Conservation (phyloP, 352 stramenopile species). For the Poterioochromonas sp. region DNA sequence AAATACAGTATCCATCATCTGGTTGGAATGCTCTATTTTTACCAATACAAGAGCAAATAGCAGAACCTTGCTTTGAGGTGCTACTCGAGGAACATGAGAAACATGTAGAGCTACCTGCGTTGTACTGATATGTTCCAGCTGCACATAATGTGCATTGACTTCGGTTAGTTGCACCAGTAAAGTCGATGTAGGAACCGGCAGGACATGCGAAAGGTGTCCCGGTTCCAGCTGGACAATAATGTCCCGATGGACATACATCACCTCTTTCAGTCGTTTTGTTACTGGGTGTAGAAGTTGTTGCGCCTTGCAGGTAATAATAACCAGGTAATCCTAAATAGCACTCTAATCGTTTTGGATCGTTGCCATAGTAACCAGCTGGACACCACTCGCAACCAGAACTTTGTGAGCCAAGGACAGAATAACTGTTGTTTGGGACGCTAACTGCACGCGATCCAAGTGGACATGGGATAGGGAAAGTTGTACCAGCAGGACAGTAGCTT, state of each 20-base stretch:
- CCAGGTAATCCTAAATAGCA: conserved; percentile 62
- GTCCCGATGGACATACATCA: conserved; percentile 64
- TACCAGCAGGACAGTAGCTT: conserved; percentile 58
- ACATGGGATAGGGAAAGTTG: conserved; percentile 56
- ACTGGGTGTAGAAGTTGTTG: conserved; percentile 53
- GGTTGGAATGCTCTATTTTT: conserved; percentile 77
- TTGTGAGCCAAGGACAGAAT: conserved; percentile 51
- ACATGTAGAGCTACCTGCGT: conserved; percentile 56
- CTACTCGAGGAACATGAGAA: conserved; percentile 68
- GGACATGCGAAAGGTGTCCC: conserved; percentile 57
- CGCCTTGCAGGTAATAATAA: conserved; percentile 68
- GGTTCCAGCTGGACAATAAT: conserved; percentile 60
- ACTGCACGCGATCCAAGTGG: conserved; percentile 61
- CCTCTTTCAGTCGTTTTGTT: conserved; percentile 58
- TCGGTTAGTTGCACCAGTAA: conserved; percentile 47
- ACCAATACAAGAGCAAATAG: conserved; percentile 65
- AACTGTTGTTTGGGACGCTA: conserved; percentile 42
- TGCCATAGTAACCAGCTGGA: conserved; percentile 59
- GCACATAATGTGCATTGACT: conserved; percentile 59
- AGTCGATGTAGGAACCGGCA: conserved; percentile 62
- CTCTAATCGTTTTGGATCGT: conserved; percentile 56
- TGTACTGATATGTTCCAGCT: conserved; percentile 65
- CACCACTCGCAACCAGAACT: conserved; percentile 60
- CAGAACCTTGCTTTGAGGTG: conserved; percentile 52
- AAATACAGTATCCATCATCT: conserved; percentile 77